Evolutionary conservation across 371 early-diverging fungal species (phyloP), one percentile per base, ranked within the genome.

Genomic region (Funneliformis caledonium): DNA sequence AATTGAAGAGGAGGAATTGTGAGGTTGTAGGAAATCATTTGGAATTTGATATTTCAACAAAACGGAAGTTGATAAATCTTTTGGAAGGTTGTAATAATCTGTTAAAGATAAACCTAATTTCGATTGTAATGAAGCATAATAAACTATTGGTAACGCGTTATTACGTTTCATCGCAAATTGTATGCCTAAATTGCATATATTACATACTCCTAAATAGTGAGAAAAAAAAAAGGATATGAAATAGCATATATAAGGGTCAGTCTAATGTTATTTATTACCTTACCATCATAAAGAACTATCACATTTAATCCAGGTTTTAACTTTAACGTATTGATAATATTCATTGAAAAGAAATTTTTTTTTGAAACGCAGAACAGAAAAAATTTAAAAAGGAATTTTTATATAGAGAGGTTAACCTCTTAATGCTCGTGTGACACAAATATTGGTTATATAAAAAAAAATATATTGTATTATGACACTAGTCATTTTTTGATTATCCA

Each of bases 261-360:
- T 16, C 19, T 60, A 16, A 2, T 60, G 2, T 16, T 16, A 60
- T 60, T 22, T 19, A 60, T 60, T 19, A 19, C 1, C 67, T 67
- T 67, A 42, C 67, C 67, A 67, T 67, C 67, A 67, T 67, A 67
- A 67, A 67, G 42, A 33, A 42, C 31, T 33, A 67, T 67, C 0
- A 67, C 1, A n/a, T 67, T 67, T 12, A 31, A 42, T 31, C 67
- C 67, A 14, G 31, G 6, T 19, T 67, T 67, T 33, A 67, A 42
- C 14, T 67, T 67, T 19, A 67, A 67, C 26, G 42, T 4, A 31
- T 31, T 65, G n/a, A 65, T 6, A 33, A 37, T 65, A 12, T 8
- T 31, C 67, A 33, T 31, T 33, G 5, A 37, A 37, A 37, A 37
- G 37, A 37, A 37, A 37, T 37, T 37, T 2, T 37, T 37, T 37